These are phyloP conservation scores for Acaromyces ingoldii DNA, from an alignment of 1,284 basidiomycete genomes.

Conservation along the genomic window DNA sequence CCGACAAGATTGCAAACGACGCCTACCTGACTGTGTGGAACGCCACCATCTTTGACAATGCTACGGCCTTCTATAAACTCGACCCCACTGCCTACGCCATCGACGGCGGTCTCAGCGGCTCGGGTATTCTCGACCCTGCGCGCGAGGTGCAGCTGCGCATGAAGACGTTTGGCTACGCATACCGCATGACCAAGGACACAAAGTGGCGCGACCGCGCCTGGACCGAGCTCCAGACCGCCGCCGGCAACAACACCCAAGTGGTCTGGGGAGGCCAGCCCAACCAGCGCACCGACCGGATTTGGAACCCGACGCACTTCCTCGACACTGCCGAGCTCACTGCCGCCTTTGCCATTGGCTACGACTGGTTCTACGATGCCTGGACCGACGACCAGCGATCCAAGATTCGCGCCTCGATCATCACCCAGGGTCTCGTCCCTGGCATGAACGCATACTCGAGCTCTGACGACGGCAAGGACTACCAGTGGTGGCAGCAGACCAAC, in stretches of 20 bases:
- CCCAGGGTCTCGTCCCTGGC: conserved; percentile 60
- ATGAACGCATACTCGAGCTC: conserved; percentile 55
- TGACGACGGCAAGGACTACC: conserved; percentile 21
- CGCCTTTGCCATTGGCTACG: conserved; percentile 71
- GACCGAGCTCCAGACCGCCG: conserved; percentile 63
- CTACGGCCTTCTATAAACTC: conserved; percentile 63
- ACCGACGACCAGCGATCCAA: conserved; percentile 65
- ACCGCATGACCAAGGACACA: conserved; percentile 82
- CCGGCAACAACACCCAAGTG: conserved; percentile 47
- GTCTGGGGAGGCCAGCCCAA: conserved; percentile 58
- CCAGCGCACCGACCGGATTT: conserved; percentile 49
- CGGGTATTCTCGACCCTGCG: conserved; percentile 87
- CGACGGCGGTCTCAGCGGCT: conserved; percentile 63
- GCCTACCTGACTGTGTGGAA: conserved; percentile 87
- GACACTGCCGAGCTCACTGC: conserved; percentile 80
- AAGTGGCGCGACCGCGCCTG: conserved; percentile 82
- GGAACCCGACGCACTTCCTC: conserved; percentile 89
- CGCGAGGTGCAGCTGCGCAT: conserved; percentile 83
- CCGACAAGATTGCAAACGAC: conserved; percentile 69
- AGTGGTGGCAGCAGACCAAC: conserved; percentile 56
- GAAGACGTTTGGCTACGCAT: conserved; percentile 89
- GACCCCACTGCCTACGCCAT: conserved; percentile 65
- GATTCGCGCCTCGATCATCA: conserved; percentile 71
- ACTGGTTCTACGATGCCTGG: conserved; percentile 86
- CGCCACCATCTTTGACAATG: conserved; percentile 81